Evolutionary conservation across 202 grass and related monocot genomes (phyloP).

Genomic region (Sporobolus alterniflorus): DNA sequence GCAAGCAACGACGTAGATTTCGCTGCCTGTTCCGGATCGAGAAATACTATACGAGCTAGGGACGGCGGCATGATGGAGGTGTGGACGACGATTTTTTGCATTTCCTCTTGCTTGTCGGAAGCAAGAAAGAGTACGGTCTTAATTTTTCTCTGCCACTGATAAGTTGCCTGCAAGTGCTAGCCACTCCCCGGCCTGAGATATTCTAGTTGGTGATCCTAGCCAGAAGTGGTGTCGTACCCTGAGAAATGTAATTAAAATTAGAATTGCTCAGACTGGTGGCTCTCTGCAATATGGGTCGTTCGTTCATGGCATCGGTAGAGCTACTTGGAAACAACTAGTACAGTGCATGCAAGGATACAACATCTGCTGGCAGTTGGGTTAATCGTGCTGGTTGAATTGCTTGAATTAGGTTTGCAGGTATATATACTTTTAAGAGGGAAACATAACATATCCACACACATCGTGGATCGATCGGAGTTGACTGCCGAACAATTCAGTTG

Average conservation of each 20-base stretch:
- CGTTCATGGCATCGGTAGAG: not conserved
- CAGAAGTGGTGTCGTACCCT: no score
- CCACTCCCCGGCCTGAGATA: no score
- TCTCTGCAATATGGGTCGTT: no score
- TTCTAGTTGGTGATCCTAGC: no score
- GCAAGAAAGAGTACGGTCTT: slow-evolving; percentile 52
- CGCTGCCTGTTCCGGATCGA: slow-evolving; percentile 37
- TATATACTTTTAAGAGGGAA: not conserved
- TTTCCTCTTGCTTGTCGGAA: slow-evolving; percentile 45
- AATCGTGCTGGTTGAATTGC: not conserved
- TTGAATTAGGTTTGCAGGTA: not conserved
- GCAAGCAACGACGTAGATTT: slow-evolving; percentile 20
- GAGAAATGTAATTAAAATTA: no score
- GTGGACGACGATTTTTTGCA: slow-evolving; percentile 2
- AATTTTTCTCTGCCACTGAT: no score
- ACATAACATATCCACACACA: not conserved
- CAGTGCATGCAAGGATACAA: no score
- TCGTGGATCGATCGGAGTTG: not conserved
- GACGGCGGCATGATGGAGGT: no score
- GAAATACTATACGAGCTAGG: no score
- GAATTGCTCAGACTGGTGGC: no score
- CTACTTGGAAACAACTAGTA: not conserved
- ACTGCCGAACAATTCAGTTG: not conserved
- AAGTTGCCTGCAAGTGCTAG: no score
- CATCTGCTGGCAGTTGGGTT: not conserved